Evolutionary conservation across 108 stramenopile species (phyloP).

Genomic region (Aurantiochytrium sp.): DNA sequence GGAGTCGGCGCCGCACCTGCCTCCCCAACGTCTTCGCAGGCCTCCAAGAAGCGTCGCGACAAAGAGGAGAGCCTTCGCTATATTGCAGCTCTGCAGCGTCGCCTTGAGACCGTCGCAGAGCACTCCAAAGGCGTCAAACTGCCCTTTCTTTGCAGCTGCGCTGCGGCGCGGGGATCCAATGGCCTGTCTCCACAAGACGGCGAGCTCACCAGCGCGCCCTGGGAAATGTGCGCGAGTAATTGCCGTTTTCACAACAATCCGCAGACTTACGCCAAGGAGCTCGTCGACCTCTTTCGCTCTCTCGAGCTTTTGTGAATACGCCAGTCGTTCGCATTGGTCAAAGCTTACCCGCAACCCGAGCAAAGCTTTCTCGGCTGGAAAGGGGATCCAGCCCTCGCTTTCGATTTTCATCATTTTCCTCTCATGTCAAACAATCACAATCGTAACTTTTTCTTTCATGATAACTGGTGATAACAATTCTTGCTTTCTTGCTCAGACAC

Average conservation of each 20-base stretch:
- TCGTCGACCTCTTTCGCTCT: background rate
- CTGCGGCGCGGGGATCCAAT: background rate
- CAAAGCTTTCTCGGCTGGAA: background rate
- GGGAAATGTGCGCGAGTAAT: background rate
- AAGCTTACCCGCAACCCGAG: background rate
- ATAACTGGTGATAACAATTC: too few relatives aligned
- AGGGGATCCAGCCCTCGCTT: background rate
- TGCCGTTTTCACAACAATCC: constrained; percentile 1
- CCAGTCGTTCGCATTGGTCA: background rate
- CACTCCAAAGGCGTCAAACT: background rate
- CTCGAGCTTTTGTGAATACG: background rate
- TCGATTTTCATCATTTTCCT: too few relatives aligned
- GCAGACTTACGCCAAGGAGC: background rate
- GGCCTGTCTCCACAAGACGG: background rate
- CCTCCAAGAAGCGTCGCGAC: background rate
- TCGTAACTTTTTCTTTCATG: too few relatives aligned
- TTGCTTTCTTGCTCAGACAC: too few relatives aligned
- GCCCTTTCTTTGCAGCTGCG: background rate
- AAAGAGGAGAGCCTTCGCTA: constrained; percentile 9
- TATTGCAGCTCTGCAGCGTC: background rate
- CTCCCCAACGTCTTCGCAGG: background rate
- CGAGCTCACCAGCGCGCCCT: background rate
- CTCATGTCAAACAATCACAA: too few relatives aligned
- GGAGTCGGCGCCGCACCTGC: background rate
- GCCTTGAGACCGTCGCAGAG: background rate